Base-by-base conservation (phyloP, 1,139 yeast genomes). In the Zygosaccharomyces pseudobailii region DNA sequence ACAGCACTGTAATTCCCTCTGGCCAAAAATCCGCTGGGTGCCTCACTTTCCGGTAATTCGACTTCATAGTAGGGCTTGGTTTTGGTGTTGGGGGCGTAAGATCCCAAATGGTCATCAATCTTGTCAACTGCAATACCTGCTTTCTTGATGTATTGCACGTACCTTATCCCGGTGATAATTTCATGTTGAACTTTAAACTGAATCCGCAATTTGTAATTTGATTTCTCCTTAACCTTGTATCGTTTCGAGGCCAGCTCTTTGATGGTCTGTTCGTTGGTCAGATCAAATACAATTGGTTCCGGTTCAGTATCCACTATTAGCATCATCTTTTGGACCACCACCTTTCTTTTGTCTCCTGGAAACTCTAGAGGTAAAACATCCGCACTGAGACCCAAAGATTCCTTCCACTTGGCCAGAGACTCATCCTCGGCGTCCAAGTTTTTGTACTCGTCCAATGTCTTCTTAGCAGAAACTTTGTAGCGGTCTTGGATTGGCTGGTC, bases 321-420 rank as follows among this genome's bases (percentile, higher is more conserved):
- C 6, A 87, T 78, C 79, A 87, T 82, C 61, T 86, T 88, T 41
- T 84, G 74, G 48, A 88, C 78, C 6, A 88, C 95, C 21, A 88
- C 95, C 55, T 79, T 81, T 51, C 96, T 76, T 44, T 72, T 72
- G 64, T 89, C 96, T 24, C 83, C 85, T 3, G 87, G 78, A 45
- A 53, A 65, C 40, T 68, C 76, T 33, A 84, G 79, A 1, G 92
- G 88, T 51, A 83, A 72, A 6, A 72, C 63, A 33, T 82, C 79
- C 5, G 79, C 74, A 33, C 80, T 65, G 52, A 89, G 73, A 0
- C 97, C 97, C 36, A 90, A 73, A 1, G 95, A 85, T 49, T 84
- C 88, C 69, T 90, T 90, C 97, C 97, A 90, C 67, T 87, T 87
- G 55, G 86, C 87, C 56, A 90, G 74, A 36, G 95, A 84, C 68